Evolutionary conservation across 495 filamentous ascomycete species (phyloP).

Genomic region (Daldinia caldariorum): DNA sequence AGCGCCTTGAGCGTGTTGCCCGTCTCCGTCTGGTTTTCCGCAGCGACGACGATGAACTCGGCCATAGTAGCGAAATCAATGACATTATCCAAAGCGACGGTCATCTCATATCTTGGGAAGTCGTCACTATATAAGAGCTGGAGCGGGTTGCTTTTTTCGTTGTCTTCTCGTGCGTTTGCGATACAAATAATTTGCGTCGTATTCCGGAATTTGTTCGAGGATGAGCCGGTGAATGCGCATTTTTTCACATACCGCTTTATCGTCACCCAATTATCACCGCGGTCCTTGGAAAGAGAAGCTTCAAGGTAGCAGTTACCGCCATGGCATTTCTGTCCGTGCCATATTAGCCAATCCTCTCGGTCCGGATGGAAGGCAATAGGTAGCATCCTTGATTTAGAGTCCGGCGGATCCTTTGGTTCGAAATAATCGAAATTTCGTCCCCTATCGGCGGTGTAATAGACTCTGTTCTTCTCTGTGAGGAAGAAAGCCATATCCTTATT

Average conservation of each 20-base stretch:
- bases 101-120: conserved; percentile 70
- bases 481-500: conserved; percentile 87
- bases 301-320: conserved; percentile 75
- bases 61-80: conserved; percentile 90
- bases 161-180: conserved; percentile 72
- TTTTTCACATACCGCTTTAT: conserved; percentile 72
- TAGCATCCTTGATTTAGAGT: conserved; percentile 41
- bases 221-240: conserved; percentile 82
- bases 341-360: conserved; percentile 86
- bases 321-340: conserved; percentile 73
- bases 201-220: conserved; percentile 65
- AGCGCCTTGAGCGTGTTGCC: conserved; percentile 71
- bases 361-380: conserved; percentile 80
- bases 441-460: conserved; percentile 81
- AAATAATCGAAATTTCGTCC: conserved; percentile 74
- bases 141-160: conserved; percentile 66
- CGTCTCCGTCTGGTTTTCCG: conserved; percentile 67
- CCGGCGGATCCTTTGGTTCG: conserved; percentile 62
- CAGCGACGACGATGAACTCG: conserved; percentile 93
- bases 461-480: conserved; percentile 71
- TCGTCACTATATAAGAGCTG: conserved; percentile 78
- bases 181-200: conserved; percentile 83
- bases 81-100: conserved; percentile 71
- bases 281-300: conserved; percentile 76
- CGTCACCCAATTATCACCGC: conserved; percentile 78